Percentiles rank a stretch among this genome's conserved stretches.
Conservation (phyloP, 129 eudicot species). For the Rutidosis leptorrhynchoides region DNA sequence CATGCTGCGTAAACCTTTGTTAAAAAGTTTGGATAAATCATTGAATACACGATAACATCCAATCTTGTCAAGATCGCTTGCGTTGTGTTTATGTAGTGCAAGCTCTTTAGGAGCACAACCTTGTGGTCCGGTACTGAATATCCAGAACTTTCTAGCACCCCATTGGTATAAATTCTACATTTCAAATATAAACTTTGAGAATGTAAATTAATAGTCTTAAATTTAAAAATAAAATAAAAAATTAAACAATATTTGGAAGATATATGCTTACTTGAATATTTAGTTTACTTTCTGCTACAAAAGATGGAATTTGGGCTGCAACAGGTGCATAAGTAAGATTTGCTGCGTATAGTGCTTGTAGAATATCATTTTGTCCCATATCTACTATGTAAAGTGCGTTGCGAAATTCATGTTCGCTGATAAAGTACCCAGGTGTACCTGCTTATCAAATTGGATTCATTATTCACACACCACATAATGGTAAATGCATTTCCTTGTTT, state of each 20-base stretch:
- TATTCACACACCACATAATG: not conserved
- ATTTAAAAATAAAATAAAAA: not conserved
- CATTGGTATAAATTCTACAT: slow-evolving; percentile 31
- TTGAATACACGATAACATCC: slow-evolving; percentile 41
- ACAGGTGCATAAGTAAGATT: slow-evolving; percentile 40
- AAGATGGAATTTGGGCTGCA: slow-evolving; percentile 39
- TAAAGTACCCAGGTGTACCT: slow-evolving; percentile 32
- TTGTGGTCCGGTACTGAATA: slow-evolving; percentile 38
- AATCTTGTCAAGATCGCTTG: slow-evolving; percentile 30
- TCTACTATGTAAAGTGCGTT: slow-evolving; percentile 37
- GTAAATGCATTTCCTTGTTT: too few relatives aligned
- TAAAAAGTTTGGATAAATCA: slow-evolving; percentile 27
- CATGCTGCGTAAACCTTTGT: slow-evolving; percentile 28
- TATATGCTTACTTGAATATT: slow-evolving; percentile 36
- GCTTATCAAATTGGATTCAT: not conserved
- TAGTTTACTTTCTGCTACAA: slow-evolving; percentile 38
- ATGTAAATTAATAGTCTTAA: not conserved
- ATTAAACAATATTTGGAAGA: slow-evolving; percentile 5
- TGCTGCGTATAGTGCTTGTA: slow-evolving; percentile 34
- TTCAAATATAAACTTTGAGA: not conserved
- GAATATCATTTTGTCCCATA: slow-evolving; percentile 38
- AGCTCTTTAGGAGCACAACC: slow-evolving; percentile 47
- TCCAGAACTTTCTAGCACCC: slow-evolving; percentile 41
- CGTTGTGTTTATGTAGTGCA: slow-evolving; percentile 32
- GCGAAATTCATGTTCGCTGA: slow-evolving; percentile 30